phyloP scores from a whole-genome alignment of 345 rosid genomes.

The Aquilaria yunnanensis region DNA sequence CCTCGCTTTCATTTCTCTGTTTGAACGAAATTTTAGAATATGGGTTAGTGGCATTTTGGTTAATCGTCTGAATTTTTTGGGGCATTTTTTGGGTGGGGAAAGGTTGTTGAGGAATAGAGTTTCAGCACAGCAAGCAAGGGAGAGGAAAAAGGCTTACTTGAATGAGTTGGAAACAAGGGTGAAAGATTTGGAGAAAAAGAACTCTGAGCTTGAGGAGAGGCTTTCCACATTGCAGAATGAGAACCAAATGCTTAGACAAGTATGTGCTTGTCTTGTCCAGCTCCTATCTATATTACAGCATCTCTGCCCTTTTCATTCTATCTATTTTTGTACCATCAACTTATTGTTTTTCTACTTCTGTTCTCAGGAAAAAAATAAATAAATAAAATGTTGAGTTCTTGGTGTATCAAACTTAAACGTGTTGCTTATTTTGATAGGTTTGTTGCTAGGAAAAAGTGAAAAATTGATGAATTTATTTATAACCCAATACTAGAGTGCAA shows the following conservation, averaged over 20 bases:
- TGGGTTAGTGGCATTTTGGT: constrained; percentile 13
- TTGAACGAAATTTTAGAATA: too few species aligned
- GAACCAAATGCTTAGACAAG: constrained; percentile 99
- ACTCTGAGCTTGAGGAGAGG: constrained; percentile 88
- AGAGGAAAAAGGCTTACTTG: constrained; percentile 93
- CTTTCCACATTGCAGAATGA: constrained; percentile 92
- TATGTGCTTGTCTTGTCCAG: constrained; percentile 16
- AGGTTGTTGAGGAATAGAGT: constrained; percentile 99
- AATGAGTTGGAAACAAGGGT: constrained; percentile 70
- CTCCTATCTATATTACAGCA: background rate
- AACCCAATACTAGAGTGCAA: too few species aligned
- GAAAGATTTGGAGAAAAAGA: constrained; percentile 80
- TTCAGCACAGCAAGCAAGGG: constrained; percentile 99
- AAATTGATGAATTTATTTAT: too few species aligned
- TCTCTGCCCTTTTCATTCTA: background rate
- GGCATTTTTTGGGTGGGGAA: background rate
- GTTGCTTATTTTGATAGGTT: background rate
- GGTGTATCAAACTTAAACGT: background rate
- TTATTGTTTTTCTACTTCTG: background rate
- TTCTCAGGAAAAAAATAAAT: too few species aligned
- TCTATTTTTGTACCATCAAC: too few species aligned
- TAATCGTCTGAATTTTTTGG: background rate
- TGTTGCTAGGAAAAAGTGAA: too few species aligned
- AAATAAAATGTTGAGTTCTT: background rate
- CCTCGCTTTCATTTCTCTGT: background rate